Base-by-base conservation (phyloP, 176 grass and related monocot genomes). In the Tuctoria greenei region DNA sequence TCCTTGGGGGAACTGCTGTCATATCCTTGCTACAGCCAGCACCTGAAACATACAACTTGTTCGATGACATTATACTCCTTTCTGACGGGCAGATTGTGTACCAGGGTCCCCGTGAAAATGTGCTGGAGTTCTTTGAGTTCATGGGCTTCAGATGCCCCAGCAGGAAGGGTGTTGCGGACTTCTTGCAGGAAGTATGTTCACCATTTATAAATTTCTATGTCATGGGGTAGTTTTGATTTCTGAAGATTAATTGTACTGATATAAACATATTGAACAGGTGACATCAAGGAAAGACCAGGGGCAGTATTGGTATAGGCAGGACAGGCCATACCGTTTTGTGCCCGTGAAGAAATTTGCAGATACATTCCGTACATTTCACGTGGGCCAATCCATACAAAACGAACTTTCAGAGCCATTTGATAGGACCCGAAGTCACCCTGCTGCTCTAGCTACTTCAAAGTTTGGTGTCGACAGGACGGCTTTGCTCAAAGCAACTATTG, bases 1-100 rank as follows among this genome's bases (percentile, higher is more conserved):
- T 97, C 65, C 90, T 93, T 46, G 85, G 86, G 3, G 87, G 82
- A 82, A 97, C 93, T 44, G 90, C 80, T 55, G 82, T 97, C 61
- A 87, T 97, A 66, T 93, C 93, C 28, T 89, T 97, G 80, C 90
- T 97, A 3, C 93, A 97, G 83, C 93, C 93, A 49, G 93, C 93
- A 2, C 93, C 93, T 52, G 93, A 97, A 87, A 97, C 93, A 62
- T 97, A 97, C 73, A 85, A 93, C 66, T 79, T 97, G 24, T 97
- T 97, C 67, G 93, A 97, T 62, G 93, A 97, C 69, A 93, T 97
- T 36, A 86, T 97, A 85, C 79, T 97, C 59, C 88, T 97, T 24
- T 93, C 93, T 20, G 93, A 97, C 28, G 93, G 93, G 24, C 83
- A 93, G 26, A 75, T 93, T 56, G 90, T 97, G 69, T 97, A 97